Evolutionary conservation across 1,284 basidiomycete genomes (phyloP).

Genomic region (Peniophora sp.): DNA sequence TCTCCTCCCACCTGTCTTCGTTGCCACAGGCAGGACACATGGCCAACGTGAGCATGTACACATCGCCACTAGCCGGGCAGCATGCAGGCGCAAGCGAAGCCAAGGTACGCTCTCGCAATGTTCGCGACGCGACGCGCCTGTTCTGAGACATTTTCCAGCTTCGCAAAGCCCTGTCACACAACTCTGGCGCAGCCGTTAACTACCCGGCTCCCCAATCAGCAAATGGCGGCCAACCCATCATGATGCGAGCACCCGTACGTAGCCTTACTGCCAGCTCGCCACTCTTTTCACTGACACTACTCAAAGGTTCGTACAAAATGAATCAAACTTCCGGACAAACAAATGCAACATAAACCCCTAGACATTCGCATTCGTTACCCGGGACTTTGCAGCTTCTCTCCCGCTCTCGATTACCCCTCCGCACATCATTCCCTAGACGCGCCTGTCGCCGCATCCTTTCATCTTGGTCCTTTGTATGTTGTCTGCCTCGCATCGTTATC

Average conservation of each 20-base stretch:
- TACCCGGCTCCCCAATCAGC: conserved; percentile 13
- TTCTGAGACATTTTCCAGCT: conserved; percentile 6
- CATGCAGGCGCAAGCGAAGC: conserved; percentile 64
- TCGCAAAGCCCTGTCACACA: conserved; percentile 12
- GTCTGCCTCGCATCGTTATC: conserved; percentile 18
- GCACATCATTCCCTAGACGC: conserved; percentile 12
- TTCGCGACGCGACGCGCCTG: too few species aligned
- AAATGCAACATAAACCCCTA: not conserved
- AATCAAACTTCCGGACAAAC: conserved; percentile 2
- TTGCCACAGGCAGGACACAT: conserved; percentile 65
- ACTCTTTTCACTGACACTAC: conserved; percentile 2
- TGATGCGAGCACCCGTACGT: conserved; percentile 29
- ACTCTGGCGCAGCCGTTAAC: conserved; percentile 4
- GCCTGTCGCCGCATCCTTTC: conserved; percentile 12
- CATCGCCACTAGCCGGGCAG: conserved; percentile 57
- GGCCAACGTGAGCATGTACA: conserved; percentile 55
- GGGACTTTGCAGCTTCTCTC: conserved; percentile 20
- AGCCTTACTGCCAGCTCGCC: conserved; percentile 8
- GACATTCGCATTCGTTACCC: conserved; percentile 4
- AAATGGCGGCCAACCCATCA: conserved; percentile 21
- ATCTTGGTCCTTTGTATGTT: conserved; percentile 14
- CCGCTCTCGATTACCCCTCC: conserved; percentile 2
- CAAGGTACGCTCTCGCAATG: conserved; percentile 44
- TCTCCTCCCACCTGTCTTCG: conserved; percentile 56
- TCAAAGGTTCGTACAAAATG: conserved; percentile 12